Base-by-base conservation (phyloP, 805 yeast species). In the Ascoidea rubescens region DNA sequence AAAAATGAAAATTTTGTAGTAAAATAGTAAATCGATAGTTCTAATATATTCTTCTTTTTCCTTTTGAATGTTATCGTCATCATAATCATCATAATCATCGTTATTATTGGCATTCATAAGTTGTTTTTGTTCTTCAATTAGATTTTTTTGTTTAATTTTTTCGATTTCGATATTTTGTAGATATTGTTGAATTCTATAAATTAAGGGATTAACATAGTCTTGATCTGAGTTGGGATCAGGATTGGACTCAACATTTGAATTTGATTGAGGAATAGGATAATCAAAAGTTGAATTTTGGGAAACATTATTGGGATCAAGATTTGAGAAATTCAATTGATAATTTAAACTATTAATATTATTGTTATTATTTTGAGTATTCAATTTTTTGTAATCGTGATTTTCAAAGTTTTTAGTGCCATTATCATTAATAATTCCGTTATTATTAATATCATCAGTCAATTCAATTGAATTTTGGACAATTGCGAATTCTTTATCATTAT, bases 1-100 rank as follows among this genome's bases (percentile, higher is more conserved):
- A 45, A 50, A 52, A 6, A 44, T 45, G 45, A 52, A 55, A 7
- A 55, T 33, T 28, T 53, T 50, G 32, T 51, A 55, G 32, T 55
- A 54, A 5, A 55, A 33, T 28, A 55, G 48, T 47, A 53, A 52
- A 47, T 55, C 58, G 30, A 44, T 53, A 33, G 55, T 46, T 31
- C 50, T 53, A 28, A 51, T 47, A 28, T 46, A 50, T 16, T n/a
- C 37, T 32, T 50, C 52, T n/a, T 12, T 7, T 31, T 49, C 46
- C 4, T 33, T 37, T 8, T 30, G 45, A 14, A 28, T 42, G 5
- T 8, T 44, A 28, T 45, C 43, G 14, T 37, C 43, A 37, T 37
- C 43, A 37, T 10, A 37, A 4, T 37, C 43, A 37, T 37, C 14
- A 37, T 37, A 10, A 8, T 37, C 43, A 37, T 37, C 43, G 8